Conservation (phyloP, 768 basidiomycete genomes). For the Mrakia frigida region DNA sequence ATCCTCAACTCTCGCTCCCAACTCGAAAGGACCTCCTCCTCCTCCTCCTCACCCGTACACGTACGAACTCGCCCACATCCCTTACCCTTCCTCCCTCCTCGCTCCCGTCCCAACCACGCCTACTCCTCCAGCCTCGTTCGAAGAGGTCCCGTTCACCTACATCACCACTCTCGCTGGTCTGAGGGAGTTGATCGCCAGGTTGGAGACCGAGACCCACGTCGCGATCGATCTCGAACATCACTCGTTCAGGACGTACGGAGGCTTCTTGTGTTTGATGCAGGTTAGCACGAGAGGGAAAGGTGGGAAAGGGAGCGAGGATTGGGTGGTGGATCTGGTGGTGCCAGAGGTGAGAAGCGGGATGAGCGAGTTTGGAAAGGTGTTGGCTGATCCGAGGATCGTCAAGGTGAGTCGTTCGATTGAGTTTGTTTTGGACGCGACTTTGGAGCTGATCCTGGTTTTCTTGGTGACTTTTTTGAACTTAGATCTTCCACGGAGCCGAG, state of each 20-base stretch:
- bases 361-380: slow-evolving; percentile 68
- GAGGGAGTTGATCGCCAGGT: slow-evolving; percentile 58
- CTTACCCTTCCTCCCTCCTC: slow-evolving; percentile 68
- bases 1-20: background rate
- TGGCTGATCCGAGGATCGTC: slow-evolving; percentile 74
- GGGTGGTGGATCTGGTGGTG: slow-evolving; percentile 73
- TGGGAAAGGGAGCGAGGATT: slow-evolving; percentile 51
- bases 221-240: slow-evolving; percentile 96
- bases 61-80: slow-evolving; percentile 71
- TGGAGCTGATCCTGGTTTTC: background rate
- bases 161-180: slow-evolving; percentile 55
- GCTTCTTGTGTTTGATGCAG: slow-evolving; percentile 92
- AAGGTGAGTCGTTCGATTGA: slow-evolving; percentile 55
- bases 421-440: background rate
- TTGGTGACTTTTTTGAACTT: background rate
- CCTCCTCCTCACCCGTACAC: slow-evolving; percentile 62
- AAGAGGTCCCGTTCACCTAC: slow-evolving; percentile 64
- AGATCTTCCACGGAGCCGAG: slow-evolving; percentile 94
- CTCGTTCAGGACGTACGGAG: slow-evolving; percentile 72
- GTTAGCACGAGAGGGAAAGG: slow-evolving; percentile 50
- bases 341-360: slow-evolving; percentile 61
- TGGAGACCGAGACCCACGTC: slow-evolving; percentile 56
- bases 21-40: background rate
- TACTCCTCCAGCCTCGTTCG: slow-evolving; percentile 54
- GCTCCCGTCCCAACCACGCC: slow-evolving; percentile 48